Conservation (phyloP, 2,329 filamentous ascomycete genomes). For the Periconia macrospinosa region DNA sequence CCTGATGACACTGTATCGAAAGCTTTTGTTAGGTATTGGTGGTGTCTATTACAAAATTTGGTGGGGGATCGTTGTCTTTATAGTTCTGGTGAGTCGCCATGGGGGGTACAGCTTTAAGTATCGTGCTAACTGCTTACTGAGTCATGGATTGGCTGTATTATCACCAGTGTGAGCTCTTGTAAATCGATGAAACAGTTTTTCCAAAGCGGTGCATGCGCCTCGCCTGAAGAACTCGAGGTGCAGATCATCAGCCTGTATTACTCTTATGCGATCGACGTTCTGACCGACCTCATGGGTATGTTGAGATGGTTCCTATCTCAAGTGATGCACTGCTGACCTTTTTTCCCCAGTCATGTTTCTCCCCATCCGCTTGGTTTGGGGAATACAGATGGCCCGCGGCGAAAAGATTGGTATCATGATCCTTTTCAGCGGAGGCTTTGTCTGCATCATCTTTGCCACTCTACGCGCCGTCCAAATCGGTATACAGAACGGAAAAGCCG, state of each 20-base stretch:
- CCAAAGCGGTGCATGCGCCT: slow-evolving; percentile 21
- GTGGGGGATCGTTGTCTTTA: slow-evolving; percentile 41
- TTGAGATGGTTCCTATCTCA: slow-evolving; percentile 11
- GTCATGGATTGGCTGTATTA: slow-evolving; percentile 41
- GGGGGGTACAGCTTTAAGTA: background rate
- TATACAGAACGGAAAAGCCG: slow-evolving; percentile 23
- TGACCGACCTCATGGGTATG: slow-evolving; percentile 42
- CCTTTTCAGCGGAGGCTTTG: slow-evolving; percentile 26
- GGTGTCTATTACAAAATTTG: slow-evolving; percentile 38
- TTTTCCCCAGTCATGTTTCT: slow-evolving; percentile 43
- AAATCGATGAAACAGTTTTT: slow-evolving; percentile 38
- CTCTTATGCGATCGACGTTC: slow-evolving; percentile 38
- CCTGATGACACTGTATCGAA: slow-evolving; percentile 44
- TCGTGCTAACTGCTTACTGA: slow-evolving; percentile 39
- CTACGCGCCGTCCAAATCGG: slow-evolving; percentile 38
- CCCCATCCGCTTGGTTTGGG: slow-evolving; percentile 41
- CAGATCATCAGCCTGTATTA: slow-evolving; percentile 41
- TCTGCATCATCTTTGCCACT: slow-evolving; percentile 30
- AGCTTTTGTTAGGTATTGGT: slow-evolving; percentile 36
- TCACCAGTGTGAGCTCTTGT: slow-evolving; percentile 40
- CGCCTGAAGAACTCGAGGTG: slow-evolving; percentile 29
- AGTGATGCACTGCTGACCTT: background rate
- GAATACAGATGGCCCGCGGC: slow-evolving; percentile 35
- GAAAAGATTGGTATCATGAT: slow-evolving; percentile 39
- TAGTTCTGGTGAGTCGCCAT: slow-evolving; percentile 35